These are phyloP conservation scores for Gardenia jasminoides DNA, from an alignment of 257 asterid species.

Conservation along the genomic window DNA sequence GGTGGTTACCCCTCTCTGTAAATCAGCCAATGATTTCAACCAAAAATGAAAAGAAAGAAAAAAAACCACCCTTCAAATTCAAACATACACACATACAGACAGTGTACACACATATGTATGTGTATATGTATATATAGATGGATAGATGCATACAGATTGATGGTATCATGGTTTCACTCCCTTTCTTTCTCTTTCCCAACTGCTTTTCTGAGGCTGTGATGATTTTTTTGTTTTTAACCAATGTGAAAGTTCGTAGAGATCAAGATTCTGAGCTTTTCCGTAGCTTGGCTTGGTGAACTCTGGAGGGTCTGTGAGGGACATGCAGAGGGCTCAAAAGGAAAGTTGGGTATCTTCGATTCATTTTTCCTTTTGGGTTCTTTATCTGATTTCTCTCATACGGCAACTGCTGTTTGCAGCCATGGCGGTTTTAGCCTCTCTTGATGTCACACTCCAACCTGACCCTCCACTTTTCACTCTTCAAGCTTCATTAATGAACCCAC, in stretches of 20 bases:
- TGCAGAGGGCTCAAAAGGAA: background rate
- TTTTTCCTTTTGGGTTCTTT: background rate
- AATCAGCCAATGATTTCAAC: slow-evolving; percentile 22
- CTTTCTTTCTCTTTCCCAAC: too few species aligned
- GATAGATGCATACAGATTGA: background rate
- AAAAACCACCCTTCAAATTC: slow-evolving; percentile 18
- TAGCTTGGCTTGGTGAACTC: background rate
- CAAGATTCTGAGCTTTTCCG: background rate
- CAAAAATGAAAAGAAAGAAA: background rate
- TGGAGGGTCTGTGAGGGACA: background rate
- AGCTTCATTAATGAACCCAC: background rate
- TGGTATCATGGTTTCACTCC: background rate
- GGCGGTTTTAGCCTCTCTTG: slow-evolving; percentile 3
- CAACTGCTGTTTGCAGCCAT: slow-evolving; percentile 6
- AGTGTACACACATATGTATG: too few species aligned
- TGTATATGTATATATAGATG: too few species aligned
- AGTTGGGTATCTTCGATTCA: background rate
- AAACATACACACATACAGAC: background rate
- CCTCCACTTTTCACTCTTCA: background rate
- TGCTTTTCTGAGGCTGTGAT: background rate
- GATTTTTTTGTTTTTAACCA: background rate
- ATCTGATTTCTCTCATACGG: background rate
- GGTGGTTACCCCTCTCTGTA: slow-evolving; percentile 34
- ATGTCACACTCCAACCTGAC: background rate
- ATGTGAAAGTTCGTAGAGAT: background rate